Percentiles rank a stretch among this genome's conserved stretches.
phyloP scores from a whole-genome alignment of 2,329 filamentous ascomycete genomes.

The Aspergillus oerlinghausenensis region DNA sequence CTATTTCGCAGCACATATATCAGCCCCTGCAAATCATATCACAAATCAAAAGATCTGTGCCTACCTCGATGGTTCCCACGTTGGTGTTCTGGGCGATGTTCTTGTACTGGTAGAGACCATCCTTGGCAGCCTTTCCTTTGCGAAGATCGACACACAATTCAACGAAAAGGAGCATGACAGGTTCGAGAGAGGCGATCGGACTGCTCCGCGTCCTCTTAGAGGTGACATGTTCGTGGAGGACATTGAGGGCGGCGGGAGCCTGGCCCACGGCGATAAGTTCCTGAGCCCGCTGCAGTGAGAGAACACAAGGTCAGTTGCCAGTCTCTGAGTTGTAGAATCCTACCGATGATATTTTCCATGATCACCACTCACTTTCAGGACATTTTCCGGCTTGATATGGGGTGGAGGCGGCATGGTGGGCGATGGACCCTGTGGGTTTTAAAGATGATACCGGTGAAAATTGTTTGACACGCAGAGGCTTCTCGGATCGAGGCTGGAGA shows the following conservation, averaged over 20 bases:
- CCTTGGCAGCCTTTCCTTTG: slow-evolving; percentile 98
- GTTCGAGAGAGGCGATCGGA: slow-evolving; percentile 91
- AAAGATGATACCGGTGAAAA: slow-evolving; percentile 11
- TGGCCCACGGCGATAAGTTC: slow-evolving; percentile 98
- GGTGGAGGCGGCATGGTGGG: slow-evolving; percentile 84
- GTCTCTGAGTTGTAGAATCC: not conserved
- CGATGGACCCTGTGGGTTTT: slow-evolving; percentile 28
- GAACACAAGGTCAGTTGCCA: slow-evolving; percentile 9
- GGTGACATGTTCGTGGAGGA: slow-evolving; percentile 98
- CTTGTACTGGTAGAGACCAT: slow-evolving; percentile 99
- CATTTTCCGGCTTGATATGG: slow-evolving; percentile 98
- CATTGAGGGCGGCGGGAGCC: slow-evolving; percentile 81
- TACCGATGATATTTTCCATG: not conserved
- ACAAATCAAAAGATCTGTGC: slow-evolving; percentile 7
- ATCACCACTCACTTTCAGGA: slow-evolving; percentile 64
- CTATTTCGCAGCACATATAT: slow-evolving; percentile 37
- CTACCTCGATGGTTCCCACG: slow-evolving; percentile 91
- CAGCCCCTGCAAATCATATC: slow-evolving; percentile 5
- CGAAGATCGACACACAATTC: slow-evolving; percentile 95
- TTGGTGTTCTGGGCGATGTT: slow-evolving; percentile 99
- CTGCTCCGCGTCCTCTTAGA: slow-evolving; percentile 97
- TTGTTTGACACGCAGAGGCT: slow-evolving; percentile 12
- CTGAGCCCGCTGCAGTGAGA: slow-evolving; percentile 65
- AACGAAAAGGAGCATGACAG: slow-evolving; percentile 96
- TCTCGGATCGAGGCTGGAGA: slow-evolving; percentile 2